Base-by-base conservation (phyloP, 2,329 filamentous ascomycete genomes). In the Paecilomyces sp. region DNA sequence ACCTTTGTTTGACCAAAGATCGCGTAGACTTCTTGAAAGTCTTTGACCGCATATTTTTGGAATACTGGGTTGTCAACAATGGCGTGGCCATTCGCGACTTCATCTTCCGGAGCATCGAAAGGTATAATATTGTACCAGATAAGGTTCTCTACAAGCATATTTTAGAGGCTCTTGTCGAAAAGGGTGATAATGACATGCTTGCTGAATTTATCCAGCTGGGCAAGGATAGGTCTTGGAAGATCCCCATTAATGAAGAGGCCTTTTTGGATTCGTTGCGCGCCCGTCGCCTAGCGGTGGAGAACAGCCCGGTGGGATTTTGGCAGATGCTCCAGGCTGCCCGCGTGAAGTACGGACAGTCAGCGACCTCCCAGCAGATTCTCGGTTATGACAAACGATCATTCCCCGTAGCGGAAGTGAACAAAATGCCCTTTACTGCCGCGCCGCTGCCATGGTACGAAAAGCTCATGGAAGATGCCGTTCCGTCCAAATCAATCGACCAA, bases 31-130 rank as follows among this genome's bases (percentile, higher is more conserved):
- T 77, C 52, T 56, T 64, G 2, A 65, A 66, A 4, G 65, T 70
- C 24, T 77, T 77, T 55, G 73, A 77, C 58, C 73, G 74, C 25
- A 68, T 77, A 52, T 76, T 77, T 52, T 63, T 77, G 36, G 75
- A 77, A 62, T 77, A 72, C 56, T 77, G 74, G 68, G 67, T 74
- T 5, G 67, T 67, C 25, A 73, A 77, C 59, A 66, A 72, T 3
- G 72, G 70, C 0, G 13, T 58, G 15, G 64, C 71, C 24, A 75
- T 74, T 33, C 66, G 67, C n/a, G 65, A 73, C 9, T 77, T 77
- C 51, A 59, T 77, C 55, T 66, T 72, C 22, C 64, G 66, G 22
- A 72, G 68, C 30, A 68, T 77, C 52, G 67, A 73, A 22, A 67
- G 72, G 22, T 76, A 74, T 59, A 60, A 69, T 1, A 64, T 77